Evolutionary conservation across 2,329 filamentous ascomycete genomes (phyloP), one percentile per base, ranked within the genome.

Genomic region (Fonsecaea multimorphosa): DNA sequence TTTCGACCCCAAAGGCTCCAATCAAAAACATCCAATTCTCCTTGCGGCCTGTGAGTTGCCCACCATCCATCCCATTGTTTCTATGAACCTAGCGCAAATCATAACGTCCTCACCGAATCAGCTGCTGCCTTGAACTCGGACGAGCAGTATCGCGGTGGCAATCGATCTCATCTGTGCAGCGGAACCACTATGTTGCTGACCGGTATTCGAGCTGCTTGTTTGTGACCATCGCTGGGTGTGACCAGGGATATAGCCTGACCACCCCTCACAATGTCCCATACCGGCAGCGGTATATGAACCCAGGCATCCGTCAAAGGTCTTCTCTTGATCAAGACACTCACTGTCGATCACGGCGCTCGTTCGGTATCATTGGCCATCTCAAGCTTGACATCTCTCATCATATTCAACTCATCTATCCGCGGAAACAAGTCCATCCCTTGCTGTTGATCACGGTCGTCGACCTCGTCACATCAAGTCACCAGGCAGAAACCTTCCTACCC

Each of bases 1-100:
- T 61, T 69, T 40, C n/a, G 61, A 49, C 63, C 44, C 62, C 55
- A 46, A 64, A 59, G 36, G 58, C 63, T 49, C 67, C 67, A 67
- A 63, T 67, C 64, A 67, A 22, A 54, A 27, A 14, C 11, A 5
- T 24, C 44, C 53, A 16, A 51, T 40, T 54, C 51, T 19, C 32
- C 55, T 34, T 53, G 29, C 44, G 40, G 51, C 46, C 44, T 36
- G 27, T 16, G 44, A 44, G 59, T 61, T 55, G 61, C 58, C 53
- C 51, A 56, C 58, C 49, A 61, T 53, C 57, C 49, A 54, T 56
- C 51, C 40, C 60, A 58, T 55, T 56, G 52, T 61, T 36, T 53
- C 38, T 29, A 46, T 38, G 66, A 65, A 62, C 61, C 51, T 61
- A 44, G 53, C 22, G 27, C 19, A 49, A 27, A 44, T 54, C 24